A percentile compares a stretch with the other conserved stretches of the same genome.
Evolutionary conservation across 192 early-diverging fungal species (phyloP).

Genomic region (Phycomyces blakesleeanus): DNA sequence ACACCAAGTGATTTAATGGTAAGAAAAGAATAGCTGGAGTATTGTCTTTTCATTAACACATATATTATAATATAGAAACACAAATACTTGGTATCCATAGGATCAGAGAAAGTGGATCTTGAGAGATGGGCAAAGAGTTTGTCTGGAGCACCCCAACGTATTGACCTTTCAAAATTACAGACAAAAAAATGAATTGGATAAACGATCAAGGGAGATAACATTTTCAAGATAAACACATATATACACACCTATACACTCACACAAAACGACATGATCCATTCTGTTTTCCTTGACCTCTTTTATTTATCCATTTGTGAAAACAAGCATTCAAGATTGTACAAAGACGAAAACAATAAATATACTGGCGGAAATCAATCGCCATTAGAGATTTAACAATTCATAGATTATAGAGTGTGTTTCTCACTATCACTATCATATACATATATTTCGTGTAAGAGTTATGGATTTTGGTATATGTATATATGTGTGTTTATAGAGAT

Average conservation of each 20-base stretch:
- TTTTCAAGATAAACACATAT: neutral
- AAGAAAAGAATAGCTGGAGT: constrained; percentile 15
- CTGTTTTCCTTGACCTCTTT: no score
- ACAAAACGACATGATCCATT: no score
- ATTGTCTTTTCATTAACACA: constrained; percentile 3
- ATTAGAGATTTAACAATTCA: no score
- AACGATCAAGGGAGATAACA: neutral
- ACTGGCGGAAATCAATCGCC: no score
- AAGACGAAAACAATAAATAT: neutral
- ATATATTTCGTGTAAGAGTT: no score
- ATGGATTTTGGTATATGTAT: no score
- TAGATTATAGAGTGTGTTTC: no score
- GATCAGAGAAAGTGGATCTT: constrained; percentile 59
- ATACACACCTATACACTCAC: no score
- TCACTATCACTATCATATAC: no score
- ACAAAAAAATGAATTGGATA: neutral
- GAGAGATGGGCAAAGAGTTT: constrained; percentile 51
- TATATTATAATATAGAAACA: constrained; percentile 44
- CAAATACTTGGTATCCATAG: constrained; percentile 48
- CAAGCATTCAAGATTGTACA: neutral
- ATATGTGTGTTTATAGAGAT: no score
- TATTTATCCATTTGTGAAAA: no score
- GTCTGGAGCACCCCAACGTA: constrained; percentile 2
- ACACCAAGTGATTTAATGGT: constrained; percentile 63
- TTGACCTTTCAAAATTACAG: constrained; percentile 3